Base-by-base conservation (phyloP, 345 rosid genomes). In the Lepidium didymum region DNA sequence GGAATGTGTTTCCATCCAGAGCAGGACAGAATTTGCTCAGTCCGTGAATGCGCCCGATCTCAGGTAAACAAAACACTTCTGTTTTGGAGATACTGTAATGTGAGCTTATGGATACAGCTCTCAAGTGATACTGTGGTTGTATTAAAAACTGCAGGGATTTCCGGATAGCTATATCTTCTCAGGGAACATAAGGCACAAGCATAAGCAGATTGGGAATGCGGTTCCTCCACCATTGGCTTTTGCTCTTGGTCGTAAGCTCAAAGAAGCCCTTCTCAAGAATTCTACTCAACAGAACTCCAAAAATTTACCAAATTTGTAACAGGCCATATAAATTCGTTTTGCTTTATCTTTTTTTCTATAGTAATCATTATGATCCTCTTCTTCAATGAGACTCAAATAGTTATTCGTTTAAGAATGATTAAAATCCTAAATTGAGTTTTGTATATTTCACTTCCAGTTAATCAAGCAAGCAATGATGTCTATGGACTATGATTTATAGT, bases 1-100 rank as follows among this genome's bases (percentile, higher is more conserved):
- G 97, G 98, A 43, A 82, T 88, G 86, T 93, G 98, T 37, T 90
- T 93, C 62, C 96, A 90, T 67, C 97, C 98, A 1, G 96, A 88
- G 1, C 97, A 90, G 76, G 96, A 90, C 60, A 73, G 98, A 38
- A 90, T 93, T 10, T 58, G 90, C 38, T 84, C 94, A 0, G 96
- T 93, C 52, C 97, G 96, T 14, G 97, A 93, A 81, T 90, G 90
- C 55, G 94, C 96, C 11, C 82, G 96, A 55, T 90, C 97, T 56
- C 92, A 93, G 75, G 96, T 92, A 67, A 16, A 10, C 6, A 7
- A 10, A 70, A 40, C 19, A 38, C n/a, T 44, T 66, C 0, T 56
- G 29, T 46, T 56, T 1, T 40, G 12, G 15, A 18, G 10, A 15
- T 31, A 16, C 6, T 36, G 62, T 56, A 19, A 37, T 57, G 44